A percentile compares a stretch with the other conserved stretches of the same genome.
Conservation (phyloP, 1,284 basidiomycete species). For the Melampsora americana region DNA sequence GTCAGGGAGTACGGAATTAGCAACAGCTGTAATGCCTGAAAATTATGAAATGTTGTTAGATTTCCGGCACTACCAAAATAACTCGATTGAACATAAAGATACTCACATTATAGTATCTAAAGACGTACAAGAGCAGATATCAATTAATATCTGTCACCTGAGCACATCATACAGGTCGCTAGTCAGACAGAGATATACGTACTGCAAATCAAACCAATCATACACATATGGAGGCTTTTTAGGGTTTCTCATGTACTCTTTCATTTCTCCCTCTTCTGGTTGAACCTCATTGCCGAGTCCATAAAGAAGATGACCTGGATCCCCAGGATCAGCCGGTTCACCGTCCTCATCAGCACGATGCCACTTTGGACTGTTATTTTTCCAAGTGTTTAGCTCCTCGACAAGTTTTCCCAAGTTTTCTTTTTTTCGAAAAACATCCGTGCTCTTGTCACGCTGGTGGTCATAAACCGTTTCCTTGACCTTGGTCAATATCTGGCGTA, state of each 20-base stretch:
- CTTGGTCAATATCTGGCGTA: slow-evolving; percentile 24
- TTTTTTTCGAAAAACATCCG: neutral
- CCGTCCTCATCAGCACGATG: neutral
- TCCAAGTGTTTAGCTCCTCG: slow-evolving; percentile 31
- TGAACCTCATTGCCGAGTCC: too few relatives aligned
- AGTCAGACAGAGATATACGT: neutral
- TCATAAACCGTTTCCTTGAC: slow-evolving; percentile 35
- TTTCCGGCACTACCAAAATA: neutral
- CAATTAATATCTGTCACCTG: neutral
- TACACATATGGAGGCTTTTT: slow-evolving; percentile 9
- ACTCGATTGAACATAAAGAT: neutral
- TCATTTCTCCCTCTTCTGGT: neutral
- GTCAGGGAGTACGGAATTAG: slow-evolving; percentile 26
- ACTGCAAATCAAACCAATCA: slow-evolving; percentile 43
- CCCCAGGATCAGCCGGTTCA: neutral
- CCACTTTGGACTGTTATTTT: neutral
- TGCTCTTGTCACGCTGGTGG: neutral
- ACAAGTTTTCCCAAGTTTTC: slow-evolving; percentile 13
- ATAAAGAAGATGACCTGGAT: neutral
- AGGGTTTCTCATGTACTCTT: neutral
- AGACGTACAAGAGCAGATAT: neutral
- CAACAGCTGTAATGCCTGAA: slow-evolving; percentile 29
- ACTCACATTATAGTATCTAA: slow-evolving; percentile 23
- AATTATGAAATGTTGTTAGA: neutral
- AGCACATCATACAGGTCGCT: neutral